phyloP scores from a whole-genome alignment of 768 basidiomycete species.

The Termitomyces sp. region DNA sequence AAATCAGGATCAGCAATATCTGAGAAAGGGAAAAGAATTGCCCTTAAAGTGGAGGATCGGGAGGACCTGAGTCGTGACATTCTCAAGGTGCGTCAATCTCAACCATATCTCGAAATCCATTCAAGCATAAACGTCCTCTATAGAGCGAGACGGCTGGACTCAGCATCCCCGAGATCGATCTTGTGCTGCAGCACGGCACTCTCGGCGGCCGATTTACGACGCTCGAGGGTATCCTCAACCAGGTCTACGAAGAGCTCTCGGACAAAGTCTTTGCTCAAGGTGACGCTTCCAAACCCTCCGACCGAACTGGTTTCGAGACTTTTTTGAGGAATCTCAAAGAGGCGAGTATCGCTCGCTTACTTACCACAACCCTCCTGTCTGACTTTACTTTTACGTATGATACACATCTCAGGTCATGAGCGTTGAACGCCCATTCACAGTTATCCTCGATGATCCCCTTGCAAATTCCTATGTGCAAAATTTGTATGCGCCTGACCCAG shows the following conservation, averaged over 20 bases:
- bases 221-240: slow-evolving; percentile 89
- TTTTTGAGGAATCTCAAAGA: slow-evolving; percentile 79
- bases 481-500: slow-evolving; percentile 94
- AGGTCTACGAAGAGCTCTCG: slow-evolving; percentile 92
- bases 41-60: slow-evolving; percentile 83
- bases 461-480: slow-evolving; percentile 96
- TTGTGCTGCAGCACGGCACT: slow-evolving; percentile 87
- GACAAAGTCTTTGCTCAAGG: slow-evolving; percentile 78
- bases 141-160: slow-evolving; percentile 94
- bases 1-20: slow-evolving; percentile 93
- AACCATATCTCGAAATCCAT: background rate
- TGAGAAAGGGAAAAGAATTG: slow-evolving; percentile 80
- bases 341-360: slow-evolving; percentile 33
- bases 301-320: slow-evolving; percentile 57
- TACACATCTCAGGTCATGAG: slow-evolving; percentile 59
- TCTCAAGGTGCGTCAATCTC: slow-evolving; percentile 63
- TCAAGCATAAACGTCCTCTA: background rate
- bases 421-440: slow-evolving; percentile 77
- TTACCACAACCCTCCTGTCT: background rate
- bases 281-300: slow-evolving; percentile 50
- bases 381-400: too few relatives aligned
- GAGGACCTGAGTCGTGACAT: slow-evolving; percentile 94
- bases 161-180: slow-evolving; percentile 90
- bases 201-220: slow-evolving; percentile 98
- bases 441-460: slow-evolving; percentile 93